phyloP scores from a whole-genome alignment of 306 rosid genomes.

The Sicyos edulis region DNA sequence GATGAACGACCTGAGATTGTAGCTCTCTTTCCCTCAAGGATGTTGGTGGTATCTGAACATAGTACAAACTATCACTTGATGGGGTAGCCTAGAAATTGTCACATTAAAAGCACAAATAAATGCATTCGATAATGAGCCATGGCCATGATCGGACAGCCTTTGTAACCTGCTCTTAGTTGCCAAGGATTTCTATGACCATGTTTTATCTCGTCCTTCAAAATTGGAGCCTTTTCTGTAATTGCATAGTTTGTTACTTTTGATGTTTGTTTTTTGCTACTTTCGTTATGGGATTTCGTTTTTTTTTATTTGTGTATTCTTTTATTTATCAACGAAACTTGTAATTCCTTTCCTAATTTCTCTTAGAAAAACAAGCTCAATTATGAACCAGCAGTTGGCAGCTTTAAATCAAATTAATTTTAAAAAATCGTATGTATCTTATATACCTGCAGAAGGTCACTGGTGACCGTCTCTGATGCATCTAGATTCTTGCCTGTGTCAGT shows the following conservation, averaged over 20 bases:
- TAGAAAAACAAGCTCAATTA: background rate
- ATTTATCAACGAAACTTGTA: too few relatives aligned
- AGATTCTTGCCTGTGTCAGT: conserved; percentile 49
- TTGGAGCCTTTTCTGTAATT: background rate
- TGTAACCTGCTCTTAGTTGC: background rate
- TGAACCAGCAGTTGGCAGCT: background rate
- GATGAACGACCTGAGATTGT: conserved; percentile 50
- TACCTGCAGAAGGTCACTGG: conserved; percentile 63
- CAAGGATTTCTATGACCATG: background rate
- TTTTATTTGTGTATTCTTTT: background rate
- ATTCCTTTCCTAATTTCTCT: background rate
- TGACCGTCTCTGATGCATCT: conserved; percentile 51
- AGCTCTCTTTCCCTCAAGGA: conserved; percentile 63
- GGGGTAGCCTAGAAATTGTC: background rate
- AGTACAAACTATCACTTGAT: conserved; percentile 1
- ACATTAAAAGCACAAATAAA: background rate
- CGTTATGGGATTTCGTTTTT: background rate
- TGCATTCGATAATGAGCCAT: background rate
- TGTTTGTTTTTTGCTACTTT: background rate
- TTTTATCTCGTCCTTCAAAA: background rate
- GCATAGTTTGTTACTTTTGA: background rate
- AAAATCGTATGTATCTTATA: too few relatives aligned
- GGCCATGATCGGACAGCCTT: conserved; percentile 9
- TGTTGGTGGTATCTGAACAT: conserved; percentile 45
- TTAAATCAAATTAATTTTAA: too few relatives aligned